Evolutionary conservation across 1,139 yeast species (phyloP), one percentile per base, ranked within the genome.

Genomic region (Pichia sp.): DNA sequence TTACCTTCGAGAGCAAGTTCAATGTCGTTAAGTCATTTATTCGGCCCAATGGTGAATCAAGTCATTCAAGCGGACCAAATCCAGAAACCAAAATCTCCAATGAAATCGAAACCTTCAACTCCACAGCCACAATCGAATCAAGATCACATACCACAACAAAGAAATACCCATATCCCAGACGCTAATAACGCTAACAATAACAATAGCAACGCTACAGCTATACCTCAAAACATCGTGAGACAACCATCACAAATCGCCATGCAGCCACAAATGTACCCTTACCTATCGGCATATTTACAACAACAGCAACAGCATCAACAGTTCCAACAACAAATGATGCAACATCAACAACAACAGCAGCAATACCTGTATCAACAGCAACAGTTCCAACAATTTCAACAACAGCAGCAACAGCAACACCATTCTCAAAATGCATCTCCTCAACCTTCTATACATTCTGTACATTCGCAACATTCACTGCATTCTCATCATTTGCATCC

Each of bases 251-350:
- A 34, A 18, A 22, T 17, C 18, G 10, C 54, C 14, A 50, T 50
- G 48, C 33, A 46, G n/a, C 47, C 31, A 24, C 52, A 42, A 36
- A 31, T 17, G 6, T 35, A 71, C 43, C 73, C 75, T 2, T 70
- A 70, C 51, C 61, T 67, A 46, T 65, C 72, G 4, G 57, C 20
- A 15, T 49, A 47, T 14, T 52, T 40, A 18, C 49, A 36, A 18
- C 47, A 40, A 30, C 45, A 44, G 19, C 47, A 47, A 50, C 55
- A 33, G 40, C 51, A 40, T 12, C 52, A 48, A 24, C 45, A 28
- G 11, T n/a, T n/a, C n/a, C n/a, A n/a, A n/a, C n/a, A n/a, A n/a
- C n/a, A n/a, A n/a, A 36, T 36, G 27, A 17, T 21, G 27, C 42
- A 40, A 19, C 42, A 40, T 20, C 44, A 44, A 19, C 34, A 22